Base-by-base conservation (phyloP, 257 asterid genomes). In the Agastache rugosa region DNA sequence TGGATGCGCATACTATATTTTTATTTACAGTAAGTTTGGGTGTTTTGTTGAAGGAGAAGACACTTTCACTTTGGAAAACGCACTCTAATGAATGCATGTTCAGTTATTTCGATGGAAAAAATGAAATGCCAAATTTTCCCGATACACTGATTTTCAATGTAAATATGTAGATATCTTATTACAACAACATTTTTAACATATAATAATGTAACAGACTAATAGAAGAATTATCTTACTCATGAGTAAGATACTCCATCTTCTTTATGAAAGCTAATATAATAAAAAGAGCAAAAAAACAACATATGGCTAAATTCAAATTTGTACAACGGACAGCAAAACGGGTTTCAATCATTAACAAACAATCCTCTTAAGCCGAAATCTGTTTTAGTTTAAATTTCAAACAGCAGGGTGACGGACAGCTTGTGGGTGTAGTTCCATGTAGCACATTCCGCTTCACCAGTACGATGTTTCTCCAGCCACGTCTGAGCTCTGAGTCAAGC, bases 1-100 rank as follows among this genome's bases (percentile, higher is more conserved):
- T 81, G 93, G 97, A 90, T 92, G 97, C 96, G 96, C 97, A 93
- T 8, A n/a, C n/a, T n/a, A n/a, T n/a, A n/a, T n/a, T n/a, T 35
- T 35, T 35, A 35, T 35, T 35, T 29, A 29, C 34, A 29, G 5
- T 29, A 29, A 3, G 34, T 29, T 29, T 29, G 5, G 4, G 34
- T 29, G 5, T 29, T 29, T 29, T 29, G 5, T 29, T 29, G 34
- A 29, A 4, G 5, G 34, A 4, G 5, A 3, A 3, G 5, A 29
- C 34, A 3, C 3, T 29, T 29, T 29, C 34, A 29, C 4, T 29
- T 4, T 29, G 34, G 34, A 29, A 29, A 29, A 29, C 34, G 34
- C 34, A 29, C 34, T 29, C 34, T 29, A 3, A 29, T 5, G 3
- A 29, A 29, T 2, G 34, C 34, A 29, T 29, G 29, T 25, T 25